Evolutionary conservation across 2,329 filamentous ascomycete genomes (phyloP).

Genomic region (Sporothrix luriei): DNA sequence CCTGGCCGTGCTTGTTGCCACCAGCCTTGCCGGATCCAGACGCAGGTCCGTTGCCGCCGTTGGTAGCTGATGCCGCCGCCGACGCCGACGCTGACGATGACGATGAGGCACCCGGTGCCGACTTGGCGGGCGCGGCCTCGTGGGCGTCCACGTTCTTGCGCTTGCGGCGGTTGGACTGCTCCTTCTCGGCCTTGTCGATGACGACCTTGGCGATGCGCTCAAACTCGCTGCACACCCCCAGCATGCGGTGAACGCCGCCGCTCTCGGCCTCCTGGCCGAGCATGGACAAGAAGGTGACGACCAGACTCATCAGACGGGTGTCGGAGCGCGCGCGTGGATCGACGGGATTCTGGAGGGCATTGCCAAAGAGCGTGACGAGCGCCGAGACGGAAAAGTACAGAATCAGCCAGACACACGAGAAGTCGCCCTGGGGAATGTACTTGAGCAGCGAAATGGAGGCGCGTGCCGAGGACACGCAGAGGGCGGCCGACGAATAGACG

Average conservation of each 20-base stretch:
- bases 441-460: constrained; percentile 93
- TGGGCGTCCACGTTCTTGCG: constrained; percentile 65
- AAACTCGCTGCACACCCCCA: constrained; percentile 92
- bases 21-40: background rate
- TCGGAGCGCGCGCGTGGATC: constrained; percentile 87
- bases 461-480: constrained; percentile 89
- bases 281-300: constrained; percentile 88
- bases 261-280: constrained; percentile 88
- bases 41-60: background rate
- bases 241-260: constrained; percentile 89
- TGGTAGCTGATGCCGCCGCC: background rate
- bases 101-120: constrained; percentile 30
- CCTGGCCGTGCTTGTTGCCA: background rate
- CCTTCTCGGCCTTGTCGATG: constrained; percentile 87
- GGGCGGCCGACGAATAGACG: constrained; percentile 88
- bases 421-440: constrained; percentile 94
- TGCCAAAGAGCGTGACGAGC: constrained; percentile 91
- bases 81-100: background rate
- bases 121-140: constrained; percentile 38
- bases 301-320: constrained; percentile 85
- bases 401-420: constrained; percentile 93
- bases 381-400: constrained; percentile 96
- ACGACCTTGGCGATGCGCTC: constrained; percentile 90
- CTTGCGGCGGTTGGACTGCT: constrained; percentile 77
- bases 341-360: constrained; percentile 92